Evolutionary conservation across 2,329 filamentous ascomycete genomes (phyloP).

Genomic region (Epichloe sibirici): DNA sequence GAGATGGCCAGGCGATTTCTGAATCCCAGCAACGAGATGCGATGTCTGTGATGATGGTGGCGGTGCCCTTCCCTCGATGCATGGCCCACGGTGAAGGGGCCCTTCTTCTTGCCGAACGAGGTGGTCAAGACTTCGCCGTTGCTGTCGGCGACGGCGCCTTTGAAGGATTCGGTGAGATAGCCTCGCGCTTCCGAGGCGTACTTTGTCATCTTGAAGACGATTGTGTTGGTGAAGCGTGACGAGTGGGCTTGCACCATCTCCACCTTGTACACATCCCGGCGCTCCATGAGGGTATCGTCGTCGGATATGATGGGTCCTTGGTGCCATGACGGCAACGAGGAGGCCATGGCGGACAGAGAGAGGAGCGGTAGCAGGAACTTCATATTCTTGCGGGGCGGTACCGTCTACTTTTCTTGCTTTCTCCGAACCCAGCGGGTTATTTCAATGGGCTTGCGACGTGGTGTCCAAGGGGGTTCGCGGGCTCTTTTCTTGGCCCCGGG

Average conservation of each 20-base stretch:
- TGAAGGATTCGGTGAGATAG: conserved; percentile 4
- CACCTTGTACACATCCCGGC: not conserved
- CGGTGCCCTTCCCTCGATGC: not conserved
- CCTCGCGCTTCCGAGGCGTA: conserved; percentile 7
- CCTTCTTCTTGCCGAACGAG: not conserved
- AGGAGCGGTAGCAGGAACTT: conserved; percentile 2
- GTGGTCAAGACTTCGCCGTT: conserved; percentile 10
- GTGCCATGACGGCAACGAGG: conserved; percentile 2
- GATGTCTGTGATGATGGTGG: not conserved
- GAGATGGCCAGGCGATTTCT: conserved; percentile 9
- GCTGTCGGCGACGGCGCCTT: conserved; percentile 8
- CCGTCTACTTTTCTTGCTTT: not conserved
- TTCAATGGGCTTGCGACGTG: too few species aligned
- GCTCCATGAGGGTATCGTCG: conserved; percentile 8
- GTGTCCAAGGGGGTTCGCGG: too few species aligned
- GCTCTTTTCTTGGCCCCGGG: too few species aligned
- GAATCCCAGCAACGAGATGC: conserved; percentile 5
- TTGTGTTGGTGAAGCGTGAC: not conserved
- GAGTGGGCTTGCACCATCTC: conserved; percentile 3
- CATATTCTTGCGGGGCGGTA: not conserved
- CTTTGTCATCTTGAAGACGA: conserved; percentile 6
- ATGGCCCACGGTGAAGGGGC: not conserved
- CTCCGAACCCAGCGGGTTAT: too few species aligned
- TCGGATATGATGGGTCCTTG: conserved; percentile 5
- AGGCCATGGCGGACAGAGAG: not conserved